phyloP scores from a whole-genome alignment of 495 filamentous ascomycete species.

The Pyronema omphalodes region DNA sequence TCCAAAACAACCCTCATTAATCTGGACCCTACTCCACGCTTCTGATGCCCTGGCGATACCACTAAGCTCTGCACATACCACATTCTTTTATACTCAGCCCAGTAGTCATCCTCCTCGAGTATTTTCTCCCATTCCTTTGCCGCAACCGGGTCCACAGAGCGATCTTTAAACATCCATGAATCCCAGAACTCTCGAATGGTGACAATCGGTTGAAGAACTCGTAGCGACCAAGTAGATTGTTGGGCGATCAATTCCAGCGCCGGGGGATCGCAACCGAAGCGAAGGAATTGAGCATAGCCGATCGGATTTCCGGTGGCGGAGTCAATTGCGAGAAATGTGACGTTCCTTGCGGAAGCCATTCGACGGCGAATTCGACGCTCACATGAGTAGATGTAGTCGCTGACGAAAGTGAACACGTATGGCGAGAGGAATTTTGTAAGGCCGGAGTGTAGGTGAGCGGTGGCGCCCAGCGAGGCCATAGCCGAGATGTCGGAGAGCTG shows the following conservation, averaged over 20 bases:
- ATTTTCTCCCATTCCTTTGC: background rate
- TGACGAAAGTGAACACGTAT: background rate
- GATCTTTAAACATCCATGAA: background rate
- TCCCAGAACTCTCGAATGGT: background rate
- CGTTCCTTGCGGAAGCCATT: background rate
- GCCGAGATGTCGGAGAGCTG: background rate
- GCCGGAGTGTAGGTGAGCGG: background rate
- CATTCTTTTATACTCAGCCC: background rate
- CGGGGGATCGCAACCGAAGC: background rate
- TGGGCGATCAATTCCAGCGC: background rate
- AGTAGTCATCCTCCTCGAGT: background rate
- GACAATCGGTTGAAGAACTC: background rate
- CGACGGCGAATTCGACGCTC: background rate
- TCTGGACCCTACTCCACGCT: constrained; percentile 1
- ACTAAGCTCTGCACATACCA: constrained; percentile 1
- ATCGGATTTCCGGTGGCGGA: background rate
- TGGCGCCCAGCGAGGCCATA: constrained; percentile 2
- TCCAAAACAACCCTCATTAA: background rate
- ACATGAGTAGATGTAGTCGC: background rate
- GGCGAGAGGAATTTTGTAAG: background rate
- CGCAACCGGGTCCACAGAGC: background rate
- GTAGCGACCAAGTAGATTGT: background rate
- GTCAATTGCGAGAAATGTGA: background rate
- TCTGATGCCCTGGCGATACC: constrained; percentile 2
- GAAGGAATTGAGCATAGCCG: background rate